phyloP scores from a whole-genome alignment of 208 protist genomes.

The Crithidia brevicula region DNA sequence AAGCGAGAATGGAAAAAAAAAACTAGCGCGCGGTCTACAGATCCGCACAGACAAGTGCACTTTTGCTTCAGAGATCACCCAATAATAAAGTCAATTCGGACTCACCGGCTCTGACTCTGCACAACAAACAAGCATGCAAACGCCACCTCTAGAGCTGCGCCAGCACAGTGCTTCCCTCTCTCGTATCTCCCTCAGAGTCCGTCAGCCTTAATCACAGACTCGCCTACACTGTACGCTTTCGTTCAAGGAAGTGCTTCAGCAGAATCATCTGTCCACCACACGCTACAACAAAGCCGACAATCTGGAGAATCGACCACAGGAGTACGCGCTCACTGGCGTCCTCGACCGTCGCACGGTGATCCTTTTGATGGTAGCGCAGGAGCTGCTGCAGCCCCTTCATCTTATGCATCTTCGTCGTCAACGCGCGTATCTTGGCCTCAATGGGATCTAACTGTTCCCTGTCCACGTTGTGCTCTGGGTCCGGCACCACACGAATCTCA shows the following conservation, averaged over 20 bases:
- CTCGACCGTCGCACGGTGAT: slow-evolving; percentile 75
- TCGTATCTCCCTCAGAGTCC: too few species aligned
- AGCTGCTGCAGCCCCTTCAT: slow-evolving; percentile 38
- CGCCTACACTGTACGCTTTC: slow-evolving; percentile 63
- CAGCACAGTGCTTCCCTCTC: not conserved
- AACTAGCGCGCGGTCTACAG: too few species aligned
- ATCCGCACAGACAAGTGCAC: too few species aligned
- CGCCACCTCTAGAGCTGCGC: too few species aligned
- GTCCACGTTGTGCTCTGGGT: slow-evolving; percentile 32
- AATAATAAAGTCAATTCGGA: too few species aligned
- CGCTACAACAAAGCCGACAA: slow-evolving; percentile 54
- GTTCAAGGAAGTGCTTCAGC: slow-evolving; percentile 82
- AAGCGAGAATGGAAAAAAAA: too few species aligned
- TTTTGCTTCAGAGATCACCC: too few species aligned
- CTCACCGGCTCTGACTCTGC: too few species aligned
- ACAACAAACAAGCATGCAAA: too few species aligned
- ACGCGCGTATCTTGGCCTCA: slow-evolving; percentile 40
- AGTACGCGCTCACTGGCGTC: slow-evolving; percentile 58
- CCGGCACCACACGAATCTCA: slow-evolving; percentile 39
- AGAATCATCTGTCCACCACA: slow-evolving; percentile 71
- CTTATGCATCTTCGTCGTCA: slow-evolving; percentile 21
- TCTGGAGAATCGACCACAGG: slow-evolving; percentile 74
- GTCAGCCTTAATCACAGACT: too few species aligned
- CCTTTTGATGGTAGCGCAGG: slow-evolving; percentile 53
- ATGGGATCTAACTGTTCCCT: slow-evolving; percentile 65